Percentiles rank a stretch among this genome's conserved stretches.
Conservation (phyloP, 192 early-diverging fungal genomes). For the Paraglomus brasilianum region DNA sequence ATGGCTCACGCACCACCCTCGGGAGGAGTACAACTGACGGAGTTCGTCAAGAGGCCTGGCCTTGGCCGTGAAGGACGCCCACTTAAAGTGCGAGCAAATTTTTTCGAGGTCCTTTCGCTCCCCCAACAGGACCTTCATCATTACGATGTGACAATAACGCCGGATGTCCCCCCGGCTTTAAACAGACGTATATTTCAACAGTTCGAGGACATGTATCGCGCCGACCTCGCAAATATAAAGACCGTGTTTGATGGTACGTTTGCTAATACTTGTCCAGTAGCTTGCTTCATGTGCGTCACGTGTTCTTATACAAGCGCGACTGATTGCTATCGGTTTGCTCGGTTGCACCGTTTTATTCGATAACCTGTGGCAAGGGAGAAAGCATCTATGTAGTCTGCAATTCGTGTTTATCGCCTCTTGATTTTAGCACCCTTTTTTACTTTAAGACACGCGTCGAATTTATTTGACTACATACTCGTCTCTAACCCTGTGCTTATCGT, state of each 20-base stretch:
- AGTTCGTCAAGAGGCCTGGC: conserved; percentile 46
- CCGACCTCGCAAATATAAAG: conserved; percentile 56
- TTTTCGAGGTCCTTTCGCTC: conserved; percentile 70
- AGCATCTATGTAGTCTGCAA: no score
- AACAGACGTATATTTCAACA: conserved; percentile 68
- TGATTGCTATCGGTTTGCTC: no score
- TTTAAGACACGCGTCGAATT: no score
- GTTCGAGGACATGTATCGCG: conserved; percentile 56
- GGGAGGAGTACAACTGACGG: conserved; percentile 36
- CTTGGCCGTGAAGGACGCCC: conserved; percentile 46
- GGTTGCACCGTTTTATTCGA: no score
- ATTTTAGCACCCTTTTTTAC: no score
- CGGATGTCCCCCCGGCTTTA: conserved; percentile 77
- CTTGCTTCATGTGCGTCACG: background rate
- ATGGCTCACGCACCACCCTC: background rate
- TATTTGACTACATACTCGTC: no score
- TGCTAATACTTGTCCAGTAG: background rate
- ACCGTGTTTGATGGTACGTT: conserved; percentile 74
- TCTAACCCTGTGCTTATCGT: background rate
- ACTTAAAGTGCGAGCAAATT: conserved; percentile 63
- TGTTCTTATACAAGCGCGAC: background rate
- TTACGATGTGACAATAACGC: conserved; percentile 80
- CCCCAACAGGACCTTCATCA: conserved; percentile 74
- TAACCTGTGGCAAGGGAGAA: no score
- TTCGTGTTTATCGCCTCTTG: no score